phyloP scores from a whole-genome alignment of 768 basidiomycete genomes.

The Pulveroboletus frians region DNA sequence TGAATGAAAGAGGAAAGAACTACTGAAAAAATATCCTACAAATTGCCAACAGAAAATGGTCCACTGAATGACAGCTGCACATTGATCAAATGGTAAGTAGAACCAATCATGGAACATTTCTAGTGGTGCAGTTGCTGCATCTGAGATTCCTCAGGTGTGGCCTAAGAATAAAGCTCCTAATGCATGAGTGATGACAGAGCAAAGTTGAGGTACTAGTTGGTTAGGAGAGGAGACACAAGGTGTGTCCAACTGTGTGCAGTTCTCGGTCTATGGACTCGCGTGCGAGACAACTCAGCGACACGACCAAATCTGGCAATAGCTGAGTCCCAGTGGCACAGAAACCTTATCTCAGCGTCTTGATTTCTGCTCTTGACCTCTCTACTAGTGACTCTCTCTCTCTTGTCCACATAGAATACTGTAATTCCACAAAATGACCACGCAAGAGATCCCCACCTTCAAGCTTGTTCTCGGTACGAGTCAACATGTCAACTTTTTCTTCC shows the following conservation, averaged over 20 bases:
- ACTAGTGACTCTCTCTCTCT: slow-evolving; percentile 14
- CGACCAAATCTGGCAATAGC: slow-evolving; percentile 21
- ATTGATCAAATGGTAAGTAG: too few species aligned
- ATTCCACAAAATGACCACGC: slow-evolving; percentile 37
- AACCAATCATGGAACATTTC: too few species aligned
- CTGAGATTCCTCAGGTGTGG: too few species aligned
- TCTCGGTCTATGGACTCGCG: too few species aligned
- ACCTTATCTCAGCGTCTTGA: slow-evolving; percentile 35
- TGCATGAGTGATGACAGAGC: not conserved
- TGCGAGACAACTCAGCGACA: slow-evolving; percentile 8
- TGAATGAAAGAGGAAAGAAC: too few species aligned
- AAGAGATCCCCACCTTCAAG: slow-evolving; percentile 83
- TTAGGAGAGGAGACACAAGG: too few species aligned
- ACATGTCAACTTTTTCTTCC: not conserved
- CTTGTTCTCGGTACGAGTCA: slow-evolving; percentile 85
- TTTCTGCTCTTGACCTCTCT: slow-evolving; percentile 30
- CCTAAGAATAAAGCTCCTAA: too few species aligned
- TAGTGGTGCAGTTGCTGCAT: too few species aligned
- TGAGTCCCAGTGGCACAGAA: slow-evolving; percentile 29
- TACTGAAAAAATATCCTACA: too few species aligned
- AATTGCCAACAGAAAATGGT: too few species aligned
- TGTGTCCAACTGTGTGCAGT: not conserved
- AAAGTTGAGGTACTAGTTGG: not conserved
- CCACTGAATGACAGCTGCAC: too few species aligned
- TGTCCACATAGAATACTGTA: slow-evolving; percentile 21